A percentile compares a stretch with the other conserved stretches of the same genome.
Conservation (phyloP, 148 eudicot genomes). For the Arctostaphylos glauca region DNA sequence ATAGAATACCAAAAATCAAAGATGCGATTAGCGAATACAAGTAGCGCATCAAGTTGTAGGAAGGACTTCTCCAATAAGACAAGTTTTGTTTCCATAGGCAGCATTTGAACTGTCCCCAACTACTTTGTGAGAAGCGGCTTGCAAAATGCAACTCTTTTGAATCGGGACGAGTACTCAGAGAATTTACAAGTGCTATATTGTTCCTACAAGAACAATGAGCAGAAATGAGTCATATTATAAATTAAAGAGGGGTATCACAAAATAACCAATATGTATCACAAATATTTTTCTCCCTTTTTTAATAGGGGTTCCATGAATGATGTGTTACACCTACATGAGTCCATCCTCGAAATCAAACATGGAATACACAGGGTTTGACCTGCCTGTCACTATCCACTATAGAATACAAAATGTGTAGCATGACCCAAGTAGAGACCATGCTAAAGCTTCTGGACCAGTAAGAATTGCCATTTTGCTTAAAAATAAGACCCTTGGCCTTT, state of each 20-base stretch:
- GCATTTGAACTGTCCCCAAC: conserved; percentile 72
- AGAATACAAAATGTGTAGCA: too few species aligned
- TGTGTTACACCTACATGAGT: neutral
- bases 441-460: too few species aligned
- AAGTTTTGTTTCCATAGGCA: conserved; percentile 79
- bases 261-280: neutral
- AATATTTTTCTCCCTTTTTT: neutral
- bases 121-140: conserved; percentile 55
- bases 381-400: too few species aligned
- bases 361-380: too few species aligned
- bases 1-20: conserved; percentile 54
- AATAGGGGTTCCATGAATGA: neutral
- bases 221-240: neutral
- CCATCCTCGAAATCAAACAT: neutral
- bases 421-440: too few species aligned
- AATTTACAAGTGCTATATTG: conserved; percentile 46
- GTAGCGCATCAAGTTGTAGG: conserved; percentile 60
- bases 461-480: too few species aligned
- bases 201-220: conserved; percentile 35
- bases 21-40: conserved; percentile 36
- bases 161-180: conserved; percentile 54
- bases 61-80: conserved; percentile 92
- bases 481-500: too few species aligned
- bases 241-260: neutral
- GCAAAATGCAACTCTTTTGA: conserved; percentile 55